Conservation (phyloP, 306 rosid species). For the Myrica gale region DNA sequence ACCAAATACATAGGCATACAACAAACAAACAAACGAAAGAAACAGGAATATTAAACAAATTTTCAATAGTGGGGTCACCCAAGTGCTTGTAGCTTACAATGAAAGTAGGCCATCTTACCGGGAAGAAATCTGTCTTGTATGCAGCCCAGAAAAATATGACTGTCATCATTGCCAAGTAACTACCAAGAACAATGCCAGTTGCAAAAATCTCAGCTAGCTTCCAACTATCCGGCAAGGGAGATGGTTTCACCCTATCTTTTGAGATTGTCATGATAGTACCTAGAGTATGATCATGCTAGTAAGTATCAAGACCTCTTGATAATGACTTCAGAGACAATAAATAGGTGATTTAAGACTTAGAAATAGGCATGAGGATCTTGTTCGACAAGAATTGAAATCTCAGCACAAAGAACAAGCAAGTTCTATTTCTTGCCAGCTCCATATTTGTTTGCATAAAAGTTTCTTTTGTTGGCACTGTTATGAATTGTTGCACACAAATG, state of each 20-base stretch:
- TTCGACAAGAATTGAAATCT: no score
- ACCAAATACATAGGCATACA: conserved; percentile 2
- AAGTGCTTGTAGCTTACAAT: background rate
- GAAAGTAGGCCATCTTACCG: conserved; percentile 50
- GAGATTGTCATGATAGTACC: conserved; percentile 99
- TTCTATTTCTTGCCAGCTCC: no score
- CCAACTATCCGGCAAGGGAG: conserved; percentile 99
- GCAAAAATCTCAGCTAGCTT: conserved; percentile 90
- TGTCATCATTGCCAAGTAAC: conserved; percentile 98
- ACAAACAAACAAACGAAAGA: background rate
- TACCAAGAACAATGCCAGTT: conserved; percentile 85
- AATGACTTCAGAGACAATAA: no score
- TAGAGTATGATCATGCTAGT: conserved; percentile 30
- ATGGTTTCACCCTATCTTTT: conserved; percentile 93
- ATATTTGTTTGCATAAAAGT: no score
- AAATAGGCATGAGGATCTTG: no score
- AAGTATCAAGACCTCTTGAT: conserved; percentile 1
- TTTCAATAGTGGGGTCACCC: background rate
- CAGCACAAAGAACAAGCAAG: no score
- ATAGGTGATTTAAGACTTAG: no score
- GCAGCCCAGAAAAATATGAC: conserved; percentile 99
- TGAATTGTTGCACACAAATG: background rate
- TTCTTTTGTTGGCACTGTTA: no score
- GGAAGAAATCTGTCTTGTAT: conserved; percentile 88
- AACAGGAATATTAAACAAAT: background rate